phyloP scores from a whole-genome alignment of 306 rosid species.

The Luffa acutangula region DNA sequence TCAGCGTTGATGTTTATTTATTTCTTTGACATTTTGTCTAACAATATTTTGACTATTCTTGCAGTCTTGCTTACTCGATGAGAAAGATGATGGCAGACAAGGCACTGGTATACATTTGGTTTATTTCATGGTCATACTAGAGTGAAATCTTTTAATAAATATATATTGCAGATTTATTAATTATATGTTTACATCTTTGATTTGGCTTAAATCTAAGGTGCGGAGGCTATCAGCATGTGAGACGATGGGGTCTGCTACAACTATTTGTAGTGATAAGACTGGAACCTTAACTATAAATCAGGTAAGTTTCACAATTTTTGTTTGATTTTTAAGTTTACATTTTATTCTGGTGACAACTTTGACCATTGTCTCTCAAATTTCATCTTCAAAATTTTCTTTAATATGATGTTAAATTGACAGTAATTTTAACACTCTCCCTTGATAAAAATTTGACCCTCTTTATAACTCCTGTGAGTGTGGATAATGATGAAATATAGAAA shows the following conservation, averaged over 20 bases:
- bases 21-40: background rate
- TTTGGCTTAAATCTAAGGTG: conserved; percentile 37
- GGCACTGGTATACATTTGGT: conserved; percentile 55
- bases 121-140: background rate
- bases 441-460: background rate
- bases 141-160: conserved; percentile 9
- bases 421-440: background rate
- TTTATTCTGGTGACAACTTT: background rate
- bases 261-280: conserved; percentile 91
- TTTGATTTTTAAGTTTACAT: background rate
- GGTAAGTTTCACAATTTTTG: conserved; percentile 19
- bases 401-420: background rate
- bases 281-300: conserved; percentile 76
- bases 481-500: background rate
- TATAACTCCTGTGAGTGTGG: background rate
- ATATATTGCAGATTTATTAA: background rate
- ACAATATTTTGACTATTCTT: conserved; percentile 3
- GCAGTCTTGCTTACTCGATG: conserved; percentile 93
- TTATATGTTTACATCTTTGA: background rate
- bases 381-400: background rate
- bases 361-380: background rate
- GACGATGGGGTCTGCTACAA: conserved; percentile 97
- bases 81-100: conserved; percentile 97
- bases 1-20: background rate
- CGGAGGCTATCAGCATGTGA: conserved; percentile 97